Conservation (phyloP, 1,139 yeast species). For the Geotrichum phurueaensis region DNA sequence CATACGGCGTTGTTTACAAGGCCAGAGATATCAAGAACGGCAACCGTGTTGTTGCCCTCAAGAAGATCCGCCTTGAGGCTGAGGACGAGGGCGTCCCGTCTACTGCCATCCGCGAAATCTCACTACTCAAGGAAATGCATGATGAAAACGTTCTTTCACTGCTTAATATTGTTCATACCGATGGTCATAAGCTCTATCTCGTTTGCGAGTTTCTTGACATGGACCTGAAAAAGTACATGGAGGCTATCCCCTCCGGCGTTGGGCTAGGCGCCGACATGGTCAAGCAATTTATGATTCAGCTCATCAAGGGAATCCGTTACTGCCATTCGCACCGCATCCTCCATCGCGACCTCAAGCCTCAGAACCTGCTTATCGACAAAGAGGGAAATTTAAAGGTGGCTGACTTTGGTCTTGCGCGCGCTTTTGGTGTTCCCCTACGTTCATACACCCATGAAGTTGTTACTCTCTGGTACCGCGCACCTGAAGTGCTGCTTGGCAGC, state of each 20-base stretch:
- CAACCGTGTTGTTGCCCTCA: constrained; percentile 87
- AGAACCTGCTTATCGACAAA: constrained; percentile 84
- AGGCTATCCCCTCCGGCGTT: constrained; percentile 83
- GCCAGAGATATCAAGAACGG: constrained; percentile 86
- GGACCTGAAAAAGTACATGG: constrained; percentile 96
- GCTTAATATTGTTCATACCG: constrained; percentile 95
- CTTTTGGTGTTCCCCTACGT: constrained; percentile 93
- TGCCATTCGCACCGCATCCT: constrained; percentile 93
- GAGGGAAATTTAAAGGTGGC: constrained; percentile 95
- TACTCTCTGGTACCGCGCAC: constrained; percentile 96
- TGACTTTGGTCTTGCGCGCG: constrained; percentile 95
- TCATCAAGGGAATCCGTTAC: constrained; percentile 86
- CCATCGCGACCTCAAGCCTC: constrained; percentile 96
- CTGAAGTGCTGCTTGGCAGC: constrained; percentile 92
- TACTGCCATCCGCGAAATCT: constrained; percentile 94
- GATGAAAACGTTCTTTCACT: constrained; percentile 89
- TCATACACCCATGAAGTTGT: constrained; percentile 98
- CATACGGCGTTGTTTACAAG: constrained; percentile 96
- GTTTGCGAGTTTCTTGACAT: constrained; percentile 91
- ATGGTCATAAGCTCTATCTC: constrained; percentile 83
- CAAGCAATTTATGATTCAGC: constrained; percentile 86
- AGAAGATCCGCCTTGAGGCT: constrained; percentile 89
- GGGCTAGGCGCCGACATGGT: constrained; percentile 88
- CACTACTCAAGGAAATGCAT: constrained; percentile 83
- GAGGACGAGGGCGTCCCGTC: constrained; percentile 99